Conservation (phyloP, 179 eudicot species). For the Heliamphora pulchella region DNA sequence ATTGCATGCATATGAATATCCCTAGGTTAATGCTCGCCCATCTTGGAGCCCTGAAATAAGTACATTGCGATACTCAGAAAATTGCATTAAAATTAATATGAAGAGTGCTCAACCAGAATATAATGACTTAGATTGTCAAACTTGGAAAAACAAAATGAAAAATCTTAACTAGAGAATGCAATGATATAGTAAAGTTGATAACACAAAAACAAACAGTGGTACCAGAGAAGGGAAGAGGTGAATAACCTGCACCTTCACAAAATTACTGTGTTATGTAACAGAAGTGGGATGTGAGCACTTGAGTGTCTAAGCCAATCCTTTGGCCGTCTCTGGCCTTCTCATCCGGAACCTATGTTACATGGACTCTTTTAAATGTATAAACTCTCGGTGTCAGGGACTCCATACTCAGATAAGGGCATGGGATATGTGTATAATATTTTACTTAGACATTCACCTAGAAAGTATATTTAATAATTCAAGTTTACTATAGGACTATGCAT, state of each 20-base stretch:
- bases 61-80: not conserved
- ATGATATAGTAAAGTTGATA: not conserved
- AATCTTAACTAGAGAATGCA: not conserved
- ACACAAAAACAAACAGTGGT: not conserved
- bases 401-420: no score
- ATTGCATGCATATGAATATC: slow-evolving; percentile 57
- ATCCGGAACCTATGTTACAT: no score
- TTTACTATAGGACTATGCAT: no score
- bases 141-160: not conserved
- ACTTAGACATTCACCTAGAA: no score
- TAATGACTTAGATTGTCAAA: not conserved
- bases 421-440: no score
- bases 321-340: no score
- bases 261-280: not conserved
- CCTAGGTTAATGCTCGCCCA: slow-evolving; percentile 70
- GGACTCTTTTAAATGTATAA: no score
- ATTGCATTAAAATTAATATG: not conserved
- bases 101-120: not conserved
- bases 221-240: not conserved
- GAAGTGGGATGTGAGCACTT: no score
- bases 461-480: no score
- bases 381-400: no score
- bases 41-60: slow-evolving; percentile 43
- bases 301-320: not conserved
- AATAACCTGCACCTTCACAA: not conserved